Evolutionary conservation across 257 asterid genomes (phyloP).

Genomic region (Nicotiana noctiflora): DNA sequence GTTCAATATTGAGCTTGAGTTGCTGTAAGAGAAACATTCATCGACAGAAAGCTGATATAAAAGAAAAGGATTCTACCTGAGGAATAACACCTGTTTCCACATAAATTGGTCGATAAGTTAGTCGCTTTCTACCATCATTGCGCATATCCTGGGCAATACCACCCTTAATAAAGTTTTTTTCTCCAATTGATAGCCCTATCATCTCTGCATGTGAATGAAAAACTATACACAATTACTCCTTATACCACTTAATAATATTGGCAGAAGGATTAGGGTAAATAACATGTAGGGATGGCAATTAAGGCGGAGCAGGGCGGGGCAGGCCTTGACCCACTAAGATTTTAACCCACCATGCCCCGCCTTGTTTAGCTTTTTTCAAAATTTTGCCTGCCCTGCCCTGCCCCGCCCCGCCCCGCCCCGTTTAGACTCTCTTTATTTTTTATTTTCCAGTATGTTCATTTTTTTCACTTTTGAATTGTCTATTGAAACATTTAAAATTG

Average conservation of each 20-base stretch:
- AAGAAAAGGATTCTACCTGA: slow-evolving; percentile 40
- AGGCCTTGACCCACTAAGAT: no score
- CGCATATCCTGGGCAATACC: slow-evolving; percentile 88
- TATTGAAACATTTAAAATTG: no score
- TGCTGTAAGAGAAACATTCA: slow-evolving; percentile 13
- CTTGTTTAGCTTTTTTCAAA: no score
- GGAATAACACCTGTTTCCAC: slow-evolving; percentile 82
- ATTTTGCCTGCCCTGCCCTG: no score
- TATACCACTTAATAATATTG: background rate
- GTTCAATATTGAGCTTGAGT: slow-evolving; percentile 9
- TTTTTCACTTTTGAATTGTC: no score
- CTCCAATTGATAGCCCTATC: slow-evolving; percentile 78
- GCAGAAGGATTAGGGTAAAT: background rate
- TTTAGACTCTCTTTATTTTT: no score
- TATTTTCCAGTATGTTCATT: no score
- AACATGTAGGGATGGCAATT: no score
- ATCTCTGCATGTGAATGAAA: slow-evolving; percentile 33
- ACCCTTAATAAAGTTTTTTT: slow-evolving; percentile 63
- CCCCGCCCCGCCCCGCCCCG: no score
- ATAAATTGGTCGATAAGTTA: slow-evolving; percentile 55
- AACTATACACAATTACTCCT: background rate
- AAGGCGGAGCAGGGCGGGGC: no score
- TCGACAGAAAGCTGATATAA: background rate
- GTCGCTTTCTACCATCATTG: slow-evolving; percentile 74
- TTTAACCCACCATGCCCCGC: no score